Conservation (phyloP, 139 green algal species). For the Haematococcus sp. region DNA sequence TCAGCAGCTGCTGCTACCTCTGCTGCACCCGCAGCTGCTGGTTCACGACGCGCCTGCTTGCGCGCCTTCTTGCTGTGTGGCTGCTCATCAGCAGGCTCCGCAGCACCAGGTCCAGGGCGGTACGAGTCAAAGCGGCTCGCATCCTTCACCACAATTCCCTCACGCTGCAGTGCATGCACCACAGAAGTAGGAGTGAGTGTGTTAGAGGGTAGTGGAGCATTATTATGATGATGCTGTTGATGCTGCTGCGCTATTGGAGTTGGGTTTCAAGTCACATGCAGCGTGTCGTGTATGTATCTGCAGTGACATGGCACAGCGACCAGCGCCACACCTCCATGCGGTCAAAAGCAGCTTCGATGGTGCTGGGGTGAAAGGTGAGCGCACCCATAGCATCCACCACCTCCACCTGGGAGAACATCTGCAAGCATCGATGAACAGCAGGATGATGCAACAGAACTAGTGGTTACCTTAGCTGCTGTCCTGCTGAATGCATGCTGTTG, state of each 20-base stretch:
- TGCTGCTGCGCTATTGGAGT: too few relatives aligned
- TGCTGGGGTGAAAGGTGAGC: neutral
- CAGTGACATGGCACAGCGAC: neutral
- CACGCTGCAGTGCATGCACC: neutral
- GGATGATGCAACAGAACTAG: too few relatives aligned
- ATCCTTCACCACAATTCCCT: constrained; percentile 2
- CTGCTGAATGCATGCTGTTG: neutral
- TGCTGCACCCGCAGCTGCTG: neutral
- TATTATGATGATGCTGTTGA: too few relatives aligned
- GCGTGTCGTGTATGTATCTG: too few relatives aligned
- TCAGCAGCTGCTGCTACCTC: neutral
- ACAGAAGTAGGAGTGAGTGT: neutral
- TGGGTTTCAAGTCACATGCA: too few relatives aligned
- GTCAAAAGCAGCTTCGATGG: neutral
- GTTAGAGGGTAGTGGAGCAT: too few relatives aligned
- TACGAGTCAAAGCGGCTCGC: neutral
- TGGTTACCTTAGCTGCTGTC: too few relatives aligned
- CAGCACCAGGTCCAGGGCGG: neutral
- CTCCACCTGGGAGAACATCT: constrained; percentile 10
- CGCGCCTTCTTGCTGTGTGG: neutral
- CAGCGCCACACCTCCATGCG: neutral
- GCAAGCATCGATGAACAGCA: neutral
- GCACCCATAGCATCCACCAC: constrained; percentile 9
- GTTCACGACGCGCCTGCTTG: too few relatives aligned
- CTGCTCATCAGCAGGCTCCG: neutral